A percentile compares a stretch with the other conserved stretches of the same genome.
phyloP scores from a whole-genome alignment of 306 rosid species.

The Canavalia ensiformis region DNA sequence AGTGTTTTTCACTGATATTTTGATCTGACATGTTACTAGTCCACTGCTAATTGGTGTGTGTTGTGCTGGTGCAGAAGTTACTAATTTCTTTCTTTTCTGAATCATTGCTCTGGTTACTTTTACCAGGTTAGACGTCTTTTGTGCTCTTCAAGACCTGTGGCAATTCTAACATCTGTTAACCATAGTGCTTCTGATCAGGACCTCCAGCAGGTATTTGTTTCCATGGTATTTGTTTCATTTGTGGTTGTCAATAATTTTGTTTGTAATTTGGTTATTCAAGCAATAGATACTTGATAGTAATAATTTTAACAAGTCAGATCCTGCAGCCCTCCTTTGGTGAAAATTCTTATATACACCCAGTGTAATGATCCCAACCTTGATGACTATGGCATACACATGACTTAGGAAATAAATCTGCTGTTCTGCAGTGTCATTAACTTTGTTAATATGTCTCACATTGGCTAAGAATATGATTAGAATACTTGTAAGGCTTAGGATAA shows the following conservation, averaged over 20 bases:
- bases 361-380: constrained; percentile 1
- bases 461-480: no score
- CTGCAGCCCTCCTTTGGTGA: constrained; percentile 2
- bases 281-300: constrained; percentile 28
- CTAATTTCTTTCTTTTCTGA: constrained; percentile 15
- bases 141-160: constrained; percentile 97
- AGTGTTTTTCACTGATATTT: background rate
- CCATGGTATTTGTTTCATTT: constrained; percentile 32
- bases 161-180: constrained; percentile 88
- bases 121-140: constrained; percentile 90
- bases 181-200: constrained; percentile 97
- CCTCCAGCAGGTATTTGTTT: constrained; percentile 85
- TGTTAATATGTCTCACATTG: no score
- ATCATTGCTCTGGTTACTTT: constrained; percentile 44
- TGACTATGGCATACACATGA: constrained; percentile 12
- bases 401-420: constrained; percentile 12
- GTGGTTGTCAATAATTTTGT: constrained; percentile 27
- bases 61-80: constrained; percentile 32
- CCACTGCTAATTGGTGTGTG: constrained; percentile 35
- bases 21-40: constrained; percentile 34
- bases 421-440: background rate
- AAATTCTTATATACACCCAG: constrained; percentile 26
- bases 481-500: no score
- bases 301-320: constrained; percentile 27
- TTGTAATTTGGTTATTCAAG: constrained; percentile 38